Conservation (phyloP, 2,329 filamentous ascomycete genomes). For the Fusarium equiseti region DNA sequence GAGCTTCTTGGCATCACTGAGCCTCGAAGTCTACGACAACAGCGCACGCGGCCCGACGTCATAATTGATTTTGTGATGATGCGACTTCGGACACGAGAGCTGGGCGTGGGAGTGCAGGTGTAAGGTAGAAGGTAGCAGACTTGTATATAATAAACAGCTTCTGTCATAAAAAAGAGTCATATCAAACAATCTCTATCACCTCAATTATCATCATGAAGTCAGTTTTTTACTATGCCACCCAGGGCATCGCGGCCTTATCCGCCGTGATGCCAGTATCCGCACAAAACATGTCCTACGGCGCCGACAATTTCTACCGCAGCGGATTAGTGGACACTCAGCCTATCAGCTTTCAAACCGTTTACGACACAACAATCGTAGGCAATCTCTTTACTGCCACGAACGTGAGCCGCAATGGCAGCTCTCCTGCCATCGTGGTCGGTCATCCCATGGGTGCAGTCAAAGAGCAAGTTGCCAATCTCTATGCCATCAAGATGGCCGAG, state of each 20-base stretch:
- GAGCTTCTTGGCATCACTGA: not conserved
- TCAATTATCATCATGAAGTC: not conserved
- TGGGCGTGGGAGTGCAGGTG: fast-evolving
- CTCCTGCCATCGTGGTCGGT: not conserved
- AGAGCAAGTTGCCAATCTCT: not conserved
- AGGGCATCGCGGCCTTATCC: not conserved
- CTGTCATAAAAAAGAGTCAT: fast-evolving
- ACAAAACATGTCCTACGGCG: not conserved
- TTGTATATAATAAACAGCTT: fast-evolving
- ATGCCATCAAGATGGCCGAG: slow-evolving; percentile 1
- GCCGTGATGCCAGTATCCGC: not conserved
- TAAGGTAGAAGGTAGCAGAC: fast-evolving
- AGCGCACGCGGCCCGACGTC: not conserved
- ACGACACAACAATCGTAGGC: not conserved
- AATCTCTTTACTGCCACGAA: not conserved
- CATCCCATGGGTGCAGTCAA: slow-evolving; percentile 14
- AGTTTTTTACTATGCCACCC: not conserved
- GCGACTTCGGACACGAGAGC: not conserved
- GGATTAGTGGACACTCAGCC: not conserved
- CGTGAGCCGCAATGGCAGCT: not conserved
- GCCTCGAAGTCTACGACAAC: not conserved
- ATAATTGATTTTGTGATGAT: not conserved
- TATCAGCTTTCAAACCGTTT: not conserved
- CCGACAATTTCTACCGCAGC: slow-evolving; percentile 11
- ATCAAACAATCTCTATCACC: not conserved